Evolutionary conservation across 2,329 filamentous ascomycete species (phyloP), one percentile per base, ranked within the genome.

Genomic region (Aureobasidium sp.): DNA sequence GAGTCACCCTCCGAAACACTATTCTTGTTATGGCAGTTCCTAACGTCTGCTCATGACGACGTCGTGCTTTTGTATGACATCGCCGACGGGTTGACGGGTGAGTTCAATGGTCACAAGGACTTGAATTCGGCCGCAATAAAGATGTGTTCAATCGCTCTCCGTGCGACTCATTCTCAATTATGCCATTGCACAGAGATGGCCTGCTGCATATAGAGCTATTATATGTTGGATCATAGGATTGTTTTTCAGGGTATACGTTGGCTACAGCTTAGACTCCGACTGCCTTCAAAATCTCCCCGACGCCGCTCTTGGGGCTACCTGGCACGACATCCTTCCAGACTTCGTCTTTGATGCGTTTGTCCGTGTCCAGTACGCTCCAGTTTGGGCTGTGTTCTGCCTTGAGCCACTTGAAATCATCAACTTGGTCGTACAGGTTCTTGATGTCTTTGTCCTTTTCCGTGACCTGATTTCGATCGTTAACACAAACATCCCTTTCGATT

Each of bases 331-430:
- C 51, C 46, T 53, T 51, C 64, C 63, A 66, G 3, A 57, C 33
- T 13, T 62, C 60, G 38, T 70, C 68, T 13, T 40, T 45, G 23
- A 70, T 58, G 37, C 66, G 66, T 61, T 67, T 60, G n/a, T 86
- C 76, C 1, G 78, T 77, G 57, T 84, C 80, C 1, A 97, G 67
- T 2, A 90, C 74, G 35, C 78, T 83, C 90, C 93, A 99, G 70
- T 99, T 92, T 2, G 94, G 94, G 69, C 90, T 96, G 31, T 84
- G 84, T 61, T 89, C 90, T 17, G 83, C 80, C 73, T 92, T 95
- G 64, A 96, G 81, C 94, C 94, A 97, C 75, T 95, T 95, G 79
- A 99, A 99, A 72, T 99, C 94, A 72, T 97, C 90, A 17, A 97
- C 89, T 68, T 94, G 85, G 67, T 92, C 82, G 90, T 90, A 99